Conservation (phyloP, 2,329 filamentous ascomycete species). For the Colletotrichum orbiculare region DNA sequence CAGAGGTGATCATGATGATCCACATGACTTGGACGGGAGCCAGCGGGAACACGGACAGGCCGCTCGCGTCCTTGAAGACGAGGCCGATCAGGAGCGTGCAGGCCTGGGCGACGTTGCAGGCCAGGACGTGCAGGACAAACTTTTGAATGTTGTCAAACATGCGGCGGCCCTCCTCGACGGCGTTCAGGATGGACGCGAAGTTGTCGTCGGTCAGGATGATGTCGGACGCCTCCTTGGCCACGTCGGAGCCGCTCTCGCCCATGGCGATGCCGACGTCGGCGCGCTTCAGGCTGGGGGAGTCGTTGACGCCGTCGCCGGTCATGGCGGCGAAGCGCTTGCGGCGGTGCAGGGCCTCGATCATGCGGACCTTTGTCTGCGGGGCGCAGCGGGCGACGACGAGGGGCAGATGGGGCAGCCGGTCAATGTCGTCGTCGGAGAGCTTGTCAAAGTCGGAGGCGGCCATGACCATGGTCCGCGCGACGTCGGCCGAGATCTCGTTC, state of each 20-base stretch:
- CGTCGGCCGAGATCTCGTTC: slow-evolving; percentile 61
- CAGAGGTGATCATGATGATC: slow-evolving; percentile 84
- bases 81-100: slow-evolving; percentile 75
- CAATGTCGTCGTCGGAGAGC: slow-evolving; percentile 71
- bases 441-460: slow-evolving; percentile 75
- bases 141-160: slow-evolving; percentile 82
- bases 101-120: slow-evolving; percentile 77
- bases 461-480: slow-evolving; percentile 72
- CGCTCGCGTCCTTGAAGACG: slow-evolving; percentile 72
- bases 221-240: slow-evolving; percentile 74
- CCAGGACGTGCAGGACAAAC: slow-evolving; percentile 74
- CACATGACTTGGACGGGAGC: slow-evolving; percentile 80
- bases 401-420: slow-evolving; percentile 69
- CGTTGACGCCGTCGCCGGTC: slow-evolving; percentile 80
- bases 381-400: slow-evolving; percentile 75
- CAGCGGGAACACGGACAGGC: slow-evolving; percentile 76
- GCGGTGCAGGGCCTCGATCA: slow-evolving; percentile 77
- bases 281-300: slow-evolving; percentile 73
- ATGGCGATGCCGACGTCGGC: slow-evolving; percentile 79
- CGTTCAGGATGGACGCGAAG: slow-evolving; percentile 77
- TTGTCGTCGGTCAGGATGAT: slow-evolving; percentile 81
- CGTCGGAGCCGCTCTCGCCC: slow-evolving; percentile 75
- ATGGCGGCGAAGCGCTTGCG: slow-evolving; percentile 74
- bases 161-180: slow-evolving; percentile 76
- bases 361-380: slow-evolving; percentile 75